Conservation (phyloP, 2,329 filamentous ascomycete species). For the Chaetomiaceae sp. region DNA sequence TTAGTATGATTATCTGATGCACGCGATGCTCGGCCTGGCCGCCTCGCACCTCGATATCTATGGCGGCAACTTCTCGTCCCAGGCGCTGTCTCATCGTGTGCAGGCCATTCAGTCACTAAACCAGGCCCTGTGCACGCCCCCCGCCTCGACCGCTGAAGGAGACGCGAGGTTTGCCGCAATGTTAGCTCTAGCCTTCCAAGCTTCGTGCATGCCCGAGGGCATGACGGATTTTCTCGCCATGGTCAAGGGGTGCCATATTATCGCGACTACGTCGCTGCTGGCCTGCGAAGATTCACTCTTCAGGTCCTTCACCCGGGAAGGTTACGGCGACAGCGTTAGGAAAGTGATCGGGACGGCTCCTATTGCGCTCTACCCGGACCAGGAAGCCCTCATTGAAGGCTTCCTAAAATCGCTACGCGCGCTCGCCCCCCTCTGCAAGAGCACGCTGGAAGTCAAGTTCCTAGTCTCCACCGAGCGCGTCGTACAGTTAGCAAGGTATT, state of each 20-base stretch:
- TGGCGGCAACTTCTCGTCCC: conserved; percentile 23
- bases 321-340: conserved; percentile 29
- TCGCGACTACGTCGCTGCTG: conserved; percentile 12
- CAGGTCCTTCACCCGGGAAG: conserved; percentile 19
- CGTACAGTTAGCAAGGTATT: conserved; percentile 25
- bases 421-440: conserved; percentile 32
- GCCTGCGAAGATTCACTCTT: conserved; percentile 22
- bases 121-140: conserved; percentile 29
- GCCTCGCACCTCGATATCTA: conserved; percentile 37
- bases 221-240: conserved; percentile 38
- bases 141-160: conserved; percentile 28
- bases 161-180: conserved; percentile 38
- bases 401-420: conserved; percentile 30
- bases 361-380: conserved; percentile 4
- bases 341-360: conserved; percentile 21
- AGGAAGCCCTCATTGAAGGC: conserved; percentile 27
- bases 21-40: conserved; percentile 40
- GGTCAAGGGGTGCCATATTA: conserved; percentile 35
- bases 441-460: conserved; percentile 31
- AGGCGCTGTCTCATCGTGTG: conserved; percentile 36
- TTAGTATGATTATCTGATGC: conserved; percentile 40
- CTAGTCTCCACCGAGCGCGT: conserved; percentile 32
- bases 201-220: conserved; percentile 38
- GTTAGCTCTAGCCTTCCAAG: conserved; percentile 37
- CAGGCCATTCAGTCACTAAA: conserved; percentile 37